A percentile compares a stretch with the other conserved stretches of the same genome.
These are phyloP conservation scores for Raphanus sativus DNA, from an alignment of 345 rosid genomes.

Conservation along the genomic window DNA sequence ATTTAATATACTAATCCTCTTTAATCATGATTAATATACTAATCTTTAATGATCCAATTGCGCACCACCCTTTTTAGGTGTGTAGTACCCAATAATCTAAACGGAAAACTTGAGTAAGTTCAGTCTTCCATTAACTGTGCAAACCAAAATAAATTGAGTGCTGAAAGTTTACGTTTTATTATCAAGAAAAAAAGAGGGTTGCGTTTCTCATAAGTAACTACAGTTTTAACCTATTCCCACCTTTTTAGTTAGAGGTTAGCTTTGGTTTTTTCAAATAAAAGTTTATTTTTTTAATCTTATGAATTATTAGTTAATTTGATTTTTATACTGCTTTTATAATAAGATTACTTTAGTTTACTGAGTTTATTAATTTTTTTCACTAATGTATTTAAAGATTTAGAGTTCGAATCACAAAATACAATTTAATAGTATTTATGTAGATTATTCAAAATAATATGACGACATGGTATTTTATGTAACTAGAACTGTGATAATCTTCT, in stretches of 20 bases:
- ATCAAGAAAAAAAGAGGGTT: not conserved
- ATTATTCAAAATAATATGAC: not conserved
- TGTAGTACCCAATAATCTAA: not conserved
- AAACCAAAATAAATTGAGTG: not conserved
- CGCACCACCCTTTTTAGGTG: not conserved
- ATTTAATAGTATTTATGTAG: not conserved
- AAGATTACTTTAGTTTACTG: not conserved
- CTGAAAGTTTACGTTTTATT: not conserved
- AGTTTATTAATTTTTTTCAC: not conserved
- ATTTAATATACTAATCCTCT: slow-evolving; percentile 22
- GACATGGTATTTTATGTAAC: not conserved
- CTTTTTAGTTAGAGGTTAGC: not conserved
- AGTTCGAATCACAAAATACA: not conserved
- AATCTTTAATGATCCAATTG: slow-evolving; percentile 22
- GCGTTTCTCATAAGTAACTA: not conserved
- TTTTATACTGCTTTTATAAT: not conserved
- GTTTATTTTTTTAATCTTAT: not conserved
- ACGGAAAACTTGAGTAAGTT: not conserved
- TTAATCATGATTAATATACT: slow-evolving; percentile 12
- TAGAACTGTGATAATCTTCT: not conserved
- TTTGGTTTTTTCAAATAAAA: not conserved
- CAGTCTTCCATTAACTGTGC: slow-evolving; percentile 3
- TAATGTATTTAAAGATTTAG: not conserved
- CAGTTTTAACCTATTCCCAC: not conserved
- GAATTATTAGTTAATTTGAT: not conserved